Base-by-base conservation (phyloP, 179 eudicot species). In the Drosera spatulata region DNA sequence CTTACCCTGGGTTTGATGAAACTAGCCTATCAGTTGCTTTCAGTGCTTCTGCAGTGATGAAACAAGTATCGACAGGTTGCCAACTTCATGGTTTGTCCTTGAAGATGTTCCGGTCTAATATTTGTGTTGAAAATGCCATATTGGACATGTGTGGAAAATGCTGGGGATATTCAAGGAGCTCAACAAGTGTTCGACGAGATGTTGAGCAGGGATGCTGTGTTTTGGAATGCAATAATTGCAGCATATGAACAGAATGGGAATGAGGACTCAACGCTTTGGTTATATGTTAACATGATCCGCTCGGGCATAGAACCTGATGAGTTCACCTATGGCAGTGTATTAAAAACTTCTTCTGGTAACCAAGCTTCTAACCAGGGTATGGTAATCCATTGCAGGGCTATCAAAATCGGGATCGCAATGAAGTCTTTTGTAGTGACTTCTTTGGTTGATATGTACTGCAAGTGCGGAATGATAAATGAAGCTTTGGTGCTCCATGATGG, bases 201-300 rank as follows among this genome's bases (percentile, higher is more conserved):
- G 98, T 67, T 71, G 41, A 66, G 50, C 13, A 75, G 89, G 55
- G 98, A 91, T 71, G 87, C 84, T 55, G 89, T 91, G 15, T 83
- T 96, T 59, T 91, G 91, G 96, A 91, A 88, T 71, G 83, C 85
- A n/a, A 73, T 85, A 60, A 85, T 88, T 77, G 87, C 97, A 61
- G 84, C 97, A 61, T 74, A 77, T 67, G 97, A 77, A 73, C 95
- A 91, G 70, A 91, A 91, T 56, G 81, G 87, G 37, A 61, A 74
- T 45, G 80, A 71, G 56, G 82, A 82, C 43, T 77, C 76, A 75
- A 82, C 96, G 2, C 62, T 85, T 9, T 62, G 56, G 43, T 66
- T 81, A 10, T 82, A 85, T 71, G 79, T 69, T 68, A 66, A 55
- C 55, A 88, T 91, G 97, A 78, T 88, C 58, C 75, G 74, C 45